Base-by-base conservation (phyloP, 2,329 filamentous ascomycete genomes). In the Ilyonectria mors-panacis region DNA sequence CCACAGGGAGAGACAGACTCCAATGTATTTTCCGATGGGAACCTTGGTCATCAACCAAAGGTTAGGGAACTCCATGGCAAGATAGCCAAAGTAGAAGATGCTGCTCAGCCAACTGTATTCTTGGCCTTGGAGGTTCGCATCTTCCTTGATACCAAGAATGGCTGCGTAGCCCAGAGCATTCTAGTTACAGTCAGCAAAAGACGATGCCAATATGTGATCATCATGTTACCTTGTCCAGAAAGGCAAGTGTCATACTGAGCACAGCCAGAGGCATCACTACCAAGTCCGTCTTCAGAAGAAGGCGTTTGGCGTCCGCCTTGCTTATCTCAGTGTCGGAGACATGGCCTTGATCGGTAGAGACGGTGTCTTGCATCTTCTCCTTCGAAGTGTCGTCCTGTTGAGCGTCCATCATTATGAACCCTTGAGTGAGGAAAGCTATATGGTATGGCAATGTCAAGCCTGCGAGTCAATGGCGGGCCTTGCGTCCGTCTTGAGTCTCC, bases 71-170 rank as follows among this genome's bases (percentile, higher is more conserved):
- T 85, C 82, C 17, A 81, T 82, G 2, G 80, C 71, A 0, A 85
- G 72, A 65, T 81, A 82, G 56, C 77, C 86, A 30, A 88, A 81
- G 70, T 87, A 88, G 75, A 88, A 88, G 30, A 81, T 77, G 12
- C 78, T 79, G 48, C 78, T 76, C 0, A 94, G 83, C 92, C 92
- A 94, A 23, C 85, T 87, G 75, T 91, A 94, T 80, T 93, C 78
- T 48, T 79, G 74, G 47, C 78, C 81, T 2, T 74, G 64, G 37
- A 79, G 76, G 48, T 76, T 45, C 0, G 70, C 62, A 12, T 75
- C 73, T 12, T 73, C 65, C 6, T 72, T 69, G 55, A 75, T 66
- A 0, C 73, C 73, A 7, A 67, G 73, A 1, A 75, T 60, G 3
- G 73, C 73, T 0, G 73, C 73, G 2, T 70, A 67, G 4, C 48